These are phyloP conservation scores for Ogataea pignaliae DNA, from an alignment of 805 yeast species.

Conservation along the genomic window DNA sequence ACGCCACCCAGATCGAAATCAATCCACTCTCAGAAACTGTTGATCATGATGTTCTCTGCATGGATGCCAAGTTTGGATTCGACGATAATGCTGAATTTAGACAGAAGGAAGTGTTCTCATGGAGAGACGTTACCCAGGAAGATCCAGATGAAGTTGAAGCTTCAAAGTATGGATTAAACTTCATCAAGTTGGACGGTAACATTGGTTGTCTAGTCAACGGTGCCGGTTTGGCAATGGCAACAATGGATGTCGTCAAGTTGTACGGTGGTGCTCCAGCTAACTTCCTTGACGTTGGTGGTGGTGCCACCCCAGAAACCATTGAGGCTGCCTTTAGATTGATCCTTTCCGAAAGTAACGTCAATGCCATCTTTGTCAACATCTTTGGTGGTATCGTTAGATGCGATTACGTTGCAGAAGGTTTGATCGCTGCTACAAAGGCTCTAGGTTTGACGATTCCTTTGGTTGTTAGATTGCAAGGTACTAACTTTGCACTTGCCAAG, in stretches of 20 bases:
- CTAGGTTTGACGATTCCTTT: conserved; percentile 89
- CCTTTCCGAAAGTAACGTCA: conserved; percentile 80
- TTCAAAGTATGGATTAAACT: conserved; percentile 82
- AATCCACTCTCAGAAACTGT: conserved; percentile 94
- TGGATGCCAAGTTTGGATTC: conserved; percentile 98
- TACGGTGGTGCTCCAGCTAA: conserved; percentile 99
- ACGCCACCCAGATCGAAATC: conserved; percentile 97
- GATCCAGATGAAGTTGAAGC: conserved; percentile 97
- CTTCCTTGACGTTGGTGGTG: conserved; percentile 99
- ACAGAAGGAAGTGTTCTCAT: conserved; percentile 88
- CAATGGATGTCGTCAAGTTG: conserved; percentile 98
- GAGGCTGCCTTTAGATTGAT: conserved; percentile 95
- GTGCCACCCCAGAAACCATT: conserved; percentile 98
- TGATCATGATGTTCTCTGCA: conserved; percentile 87
- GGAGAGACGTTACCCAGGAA: conserved; percentile 98
- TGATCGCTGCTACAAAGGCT: conserved; percentile 90
- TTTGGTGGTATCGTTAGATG: conserved; percentile 99
- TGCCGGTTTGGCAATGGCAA: conserved; percentile 99
- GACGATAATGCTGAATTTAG: conserved; percentile 96
- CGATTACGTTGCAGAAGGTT: conserved; percentile 97
- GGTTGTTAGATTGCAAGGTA: conserved; percentile 98
- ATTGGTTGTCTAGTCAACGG: conserved; percentile 99
- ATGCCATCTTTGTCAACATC: conserved; percentile 95
- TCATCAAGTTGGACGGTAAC: conserved; percentile 96
- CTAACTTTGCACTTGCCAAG: conserved; percentile 87